A percentile compares a stretch with the other conserved stretches of the same genome.
Evolutionary conservation across 768 basidiomycete genomes (phyloP).

Genomic region (Suillus decipiens): DNA sequence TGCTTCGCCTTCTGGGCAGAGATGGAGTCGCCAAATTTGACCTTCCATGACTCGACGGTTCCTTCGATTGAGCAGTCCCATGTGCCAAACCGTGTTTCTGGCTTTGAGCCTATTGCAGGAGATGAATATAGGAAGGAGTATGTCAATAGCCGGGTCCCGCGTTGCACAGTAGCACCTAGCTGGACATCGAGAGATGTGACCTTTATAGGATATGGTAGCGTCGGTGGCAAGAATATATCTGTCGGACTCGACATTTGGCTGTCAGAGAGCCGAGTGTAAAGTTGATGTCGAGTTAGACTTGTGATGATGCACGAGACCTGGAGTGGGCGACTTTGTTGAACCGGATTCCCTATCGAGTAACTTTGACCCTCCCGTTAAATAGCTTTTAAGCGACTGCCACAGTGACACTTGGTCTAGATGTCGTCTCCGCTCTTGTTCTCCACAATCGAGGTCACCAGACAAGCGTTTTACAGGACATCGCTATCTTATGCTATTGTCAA

Average conservation of each 20-base stretch:
- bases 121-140: constrained; percentile 75
- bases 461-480: constrained; percentile 69
- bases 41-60: constrained; percentile 67
- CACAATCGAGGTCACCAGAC: constrained; percentile 75
- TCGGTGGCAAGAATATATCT: constrained; percentile 70
- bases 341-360: constrained; percentile 8
- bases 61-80: constrained; percentile 93
- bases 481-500: constrained; percentile 89
- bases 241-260: constrained; percentile 60
- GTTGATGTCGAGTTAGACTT: background rate
- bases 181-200: constrained; percentile 66
- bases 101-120: constrained; percentile 43
- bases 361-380: background rate
- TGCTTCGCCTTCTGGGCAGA: constrained; percentile 59
- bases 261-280: constrained; percentile 4
- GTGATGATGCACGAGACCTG: constrained; percentile 4
- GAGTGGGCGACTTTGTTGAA: background rate
- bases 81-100: constrained; percentile 79
- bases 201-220: constrained; percentile 87
- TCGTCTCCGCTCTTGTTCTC: constrained; percentile 59
- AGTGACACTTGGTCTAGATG: constrained; percentile 6
- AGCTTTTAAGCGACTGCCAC: background rate
- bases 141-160: constrained; percentile 79
- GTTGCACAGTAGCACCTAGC: constrained; percentile 48
- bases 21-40: constrained; percentile 66